Evolutionary conservation across 2,329 filamentous ascomycete species (phyloP).

Genomic region (Sclerotinia spermophila): DNA sequence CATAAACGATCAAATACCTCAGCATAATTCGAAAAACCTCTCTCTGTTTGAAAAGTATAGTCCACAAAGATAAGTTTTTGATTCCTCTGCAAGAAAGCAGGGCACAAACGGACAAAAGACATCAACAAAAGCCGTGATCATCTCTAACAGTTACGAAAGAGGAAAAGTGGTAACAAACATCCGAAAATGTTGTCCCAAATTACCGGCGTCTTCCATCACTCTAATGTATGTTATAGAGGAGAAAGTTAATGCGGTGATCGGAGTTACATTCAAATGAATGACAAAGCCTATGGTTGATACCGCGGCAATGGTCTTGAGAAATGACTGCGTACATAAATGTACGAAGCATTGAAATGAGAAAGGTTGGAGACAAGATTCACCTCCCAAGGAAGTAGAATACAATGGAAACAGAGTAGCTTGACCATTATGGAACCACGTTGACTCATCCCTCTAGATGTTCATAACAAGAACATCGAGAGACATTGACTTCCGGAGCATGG

Average conservation of each 20-base stretch:
- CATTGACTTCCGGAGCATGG: conserved; percentile 34
- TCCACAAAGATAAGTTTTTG: conserved; percentile 94
- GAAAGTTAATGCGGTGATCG: conserved; percentile 66
- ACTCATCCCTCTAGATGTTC: conserved; percentile 31
- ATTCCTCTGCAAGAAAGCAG: conserved; percentile 68
- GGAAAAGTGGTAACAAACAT: conserved; percentile 26
- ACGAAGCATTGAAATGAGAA: conserved; percentile 34
- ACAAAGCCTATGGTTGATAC: conserved; percentile 47
- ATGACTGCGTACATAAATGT: conserved; percentile 35
- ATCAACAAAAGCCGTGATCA: conserved; percentile 87
- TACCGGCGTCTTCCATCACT: conserved; percentile 38
- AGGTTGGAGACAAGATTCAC: conserved; percentile 46
- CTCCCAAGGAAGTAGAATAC: conserved; percentile 26
- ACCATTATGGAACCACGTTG: conserved; percentile 30
- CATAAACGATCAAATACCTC: conserved; percentile 27
- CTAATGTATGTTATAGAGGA: conserved; percentile 41
- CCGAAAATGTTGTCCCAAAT: conserved; percentile 29
- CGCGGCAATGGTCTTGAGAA: conserved; percentile 49
- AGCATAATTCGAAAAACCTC: conserved; percentile 41
- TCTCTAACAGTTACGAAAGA: conserved; percentile 45
- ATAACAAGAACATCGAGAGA: conserved; percentile 20
- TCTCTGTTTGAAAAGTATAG: conserved; percentile 79
- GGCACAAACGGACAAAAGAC: conserved; percentile 87
- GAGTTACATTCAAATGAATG: conserved; percentile 46
- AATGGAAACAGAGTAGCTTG: conserved; percentile 46